Percentiles rank a stretch among this genome's conserved stretches.
phyloP scores from a whole-genome alignment of 306 rosid species.

The Acacia crassicarpa region DNA sequence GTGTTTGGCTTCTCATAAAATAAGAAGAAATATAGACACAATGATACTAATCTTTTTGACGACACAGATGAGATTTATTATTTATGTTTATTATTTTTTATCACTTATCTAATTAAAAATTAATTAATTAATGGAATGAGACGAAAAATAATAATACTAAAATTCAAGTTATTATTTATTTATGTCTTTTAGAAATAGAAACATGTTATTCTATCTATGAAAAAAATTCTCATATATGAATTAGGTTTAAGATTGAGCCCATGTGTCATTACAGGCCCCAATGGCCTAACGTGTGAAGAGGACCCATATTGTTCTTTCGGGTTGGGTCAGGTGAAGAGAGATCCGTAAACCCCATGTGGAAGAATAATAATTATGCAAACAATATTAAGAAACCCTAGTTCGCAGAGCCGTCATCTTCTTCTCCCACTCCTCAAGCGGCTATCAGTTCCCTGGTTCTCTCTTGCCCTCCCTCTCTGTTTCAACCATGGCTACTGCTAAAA shows the following conservation, averaged over 20 bases:
- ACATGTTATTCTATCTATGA: too few species aligned
- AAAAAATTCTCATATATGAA: not conserved
- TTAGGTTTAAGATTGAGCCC: not conserved
- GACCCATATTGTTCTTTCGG: not conserved
- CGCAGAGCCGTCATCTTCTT: not conserved
- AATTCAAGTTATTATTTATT: too few species aligned
- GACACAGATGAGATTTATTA: too few species aligned
- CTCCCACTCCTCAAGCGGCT: not conserved
- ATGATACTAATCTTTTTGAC: too few species aligned
- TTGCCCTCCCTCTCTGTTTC: not conserved
- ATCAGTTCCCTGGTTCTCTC: not conserved
- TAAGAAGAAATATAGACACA: too few species aligned
- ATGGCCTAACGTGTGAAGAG: not conserved
- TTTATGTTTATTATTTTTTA: too few species aligned
- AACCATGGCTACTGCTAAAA: constrained; percentile 42
- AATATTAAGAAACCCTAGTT: constrained; percentile 5
- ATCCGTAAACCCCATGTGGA: not conserved
- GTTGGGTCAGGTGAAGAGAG: not conserved
- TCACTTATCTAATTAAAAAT: too few species aligned
- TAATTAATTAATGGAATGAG: too few species aligned
- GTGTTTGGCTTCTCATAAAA: not conserved
- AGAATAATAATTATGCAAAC: not conserved
- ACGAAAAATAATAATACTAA: too few species aligned
- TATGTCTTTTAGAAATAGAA: too few species aligned
- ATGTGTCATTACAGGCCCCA: not conserved